Evolutionary conservation across 1,284 basidiomycete species (phyloP), one percentile per base, ranked within the genome.

Genomic region (Lentinula novae-zelandiae): DNA sequence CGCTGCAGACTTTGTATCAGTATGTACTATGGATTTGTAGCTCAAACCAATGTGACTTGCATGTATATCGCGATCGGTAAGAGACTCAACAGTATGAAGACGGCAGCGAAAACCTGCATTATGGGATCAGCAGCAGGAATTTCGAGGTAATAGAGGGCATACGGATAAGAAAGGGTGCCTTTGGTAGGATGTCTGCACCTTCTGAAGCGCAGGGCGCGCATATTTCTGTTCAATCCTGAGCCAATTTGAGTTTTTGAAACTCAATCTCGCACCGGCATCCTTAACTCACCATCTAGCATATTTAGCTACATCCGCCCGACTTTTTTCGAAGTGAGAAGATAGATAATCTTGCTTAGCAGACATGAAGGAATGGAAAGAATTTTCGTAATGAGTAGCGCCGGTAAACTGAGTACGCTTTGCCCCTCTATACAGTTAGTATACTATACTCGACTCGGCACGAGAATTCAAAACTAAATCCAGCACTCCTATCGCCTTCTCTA

Each of bases 81-180:
- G 40, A 70, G 60, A 60, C 73, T 74, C 40, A 77, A 65, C 8
- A 67, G 50, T 22, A 62, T 61, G 56, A 75, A 73, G 55, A 72
- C 67, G 1, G 68, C 67, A 51, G 73, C 53, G 55, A 75, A 75
- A 5, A 67, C 70, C 73, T 76, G 59, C 42, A 55, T 44, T 8
- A 38, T 33, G 12, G 42, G 49, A 31, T 57, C 53, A 34, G 34
- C 8, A 13, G 44, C 7, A 44, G 55, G 12, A 34, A 4, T 27
- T 27, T 27, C 27, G 27, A 49, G 38, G 44, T 53, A 17, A 49
- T 33, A n/a, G 55, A 27, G 3, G 0, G 65, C 69, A 50, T 64
- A 75, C 74, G 34, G 73, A 70, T n/a, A 67, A 59, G 42, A 74
- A 65, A 49, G 74, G 73, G 31, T 69, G 70, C 38, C 70, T 67